Percentiles rank a stretch among this genome's conserved stretches.
Conservation (phyloP, 192 early-diverging fungal species). For the Coemansia aciculifera region DNA sequence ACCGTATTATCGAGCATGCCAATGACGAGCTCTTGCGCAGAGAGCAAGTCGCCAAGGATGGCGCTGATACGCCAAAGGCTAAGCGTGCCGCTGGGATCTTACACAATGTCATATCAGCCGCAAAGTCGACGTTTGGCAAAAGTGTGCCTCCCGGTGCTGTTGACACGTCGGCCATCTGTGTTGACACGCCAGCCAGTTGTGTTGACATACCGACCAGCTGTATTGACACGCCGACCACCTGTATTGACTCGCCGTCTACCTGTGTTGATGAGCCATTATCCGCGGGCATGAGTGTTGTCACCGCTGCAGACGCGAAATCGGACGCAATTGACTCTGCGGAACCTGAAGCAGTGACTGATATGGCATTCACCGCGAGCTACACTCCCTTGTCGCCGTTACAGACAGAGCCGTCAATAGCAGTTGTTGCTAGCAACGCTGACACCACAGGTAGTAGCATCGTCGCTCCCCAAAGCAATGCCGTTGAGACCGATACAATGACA, state of each 20-base stretch:
- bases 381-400: not conserved
- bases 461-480: not conserved
- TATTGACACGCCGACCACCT: not conserved
- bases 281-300: not conserved
- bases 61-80: constrained; percentile 2
- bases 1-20: constrained; percentile 36
- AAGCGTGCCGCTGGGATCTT: constrained; percentile 20
- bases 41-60: constrained; percentile 18
- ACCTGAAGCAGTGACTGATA: not conserved
- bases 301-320: not conserved
- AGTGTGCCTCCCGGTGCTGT: not conserved
- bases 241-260: not conserved
- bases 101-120: constrained; percentile 38
- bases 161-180: not conserved
- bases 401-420: not conserved
- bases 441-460: not conserved
- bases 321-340: not conserved
- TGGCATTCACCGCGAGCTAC: not conserved
- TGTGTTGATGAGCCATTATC: not conserved
- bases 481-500: not conserved
- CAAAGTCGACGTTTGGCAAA: constrained; percentile 39
- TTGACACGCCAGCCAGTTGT: not conserved
- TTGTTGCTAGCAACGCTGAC: not conserved
- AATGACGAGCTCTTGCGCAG: constrained; percentile 44
- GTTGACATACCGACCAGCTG: not conserved